A percentile compares a stretch with the other conserved stretches of the same genome.
Conservation (phyloP, 306 rosid species). For the Glycine tomentella region DNA sequence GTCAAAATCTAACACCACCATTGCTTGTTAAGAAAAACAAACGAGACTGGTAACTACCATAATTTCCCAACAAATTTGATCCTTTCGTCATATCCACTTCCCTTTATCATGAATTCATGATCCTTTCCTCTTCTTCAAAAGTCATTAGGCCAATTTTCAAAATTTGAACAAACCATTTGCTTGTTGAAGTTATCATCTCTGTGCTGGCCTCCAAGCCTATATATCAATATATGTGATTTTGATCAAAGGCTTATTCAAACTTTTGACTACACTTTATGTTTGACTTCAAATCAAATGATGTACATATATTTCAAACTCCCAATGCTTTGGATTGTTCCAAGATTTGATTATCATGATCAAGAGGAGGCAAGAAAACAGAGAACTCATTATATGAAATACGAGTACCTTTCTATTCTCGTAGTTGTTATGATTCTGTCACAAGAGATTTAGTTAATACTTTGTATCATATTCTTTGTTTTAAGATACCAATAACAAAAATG, state of each 20-base stretch:
- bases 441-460: too few species aligned
- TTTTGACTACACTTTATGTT: constrained; percentile 36
- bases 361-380: constrained; percentile 9
- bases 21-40: constrained; percentile 18
- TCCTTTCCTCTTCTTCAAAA: constrained; percentile 43
- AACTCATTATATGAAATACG: not conserved
- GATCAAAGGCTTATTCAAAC: constrained; percentile 28
- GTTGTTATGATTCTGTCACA: too few species aligned
- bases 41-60: constrained; percentile 23
- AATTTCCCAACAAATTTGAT: constrained; percentile 25
- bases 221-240: too few species aligned
- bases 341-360: not conserved
- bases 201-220: constrained; percentile 6
- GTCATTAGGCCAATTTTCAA: constrained; percentile 12
- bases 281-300: constrained; percentile 31
- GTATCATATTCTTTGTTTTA: too few species aligned
- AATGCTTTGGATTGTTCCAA: constrained; percentile 19
- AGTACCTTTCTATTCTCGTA: too few species aligned
- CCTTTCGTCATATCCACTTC: constrained; percentile 7
- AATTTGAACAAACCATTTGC: constrained; percentile 24
- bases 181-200: constrained; percentile 37
- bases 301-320: not conserved
- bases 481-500: too few species aligned
- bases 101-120: constrained; percentile 42
- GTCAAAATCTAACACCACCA: constrained; percentile 3